These are phyloP conservation scores for Myxozyma nipponensis DNA, from an alignment of 805 yeast species.

Conservation along the genomic window DNA sequence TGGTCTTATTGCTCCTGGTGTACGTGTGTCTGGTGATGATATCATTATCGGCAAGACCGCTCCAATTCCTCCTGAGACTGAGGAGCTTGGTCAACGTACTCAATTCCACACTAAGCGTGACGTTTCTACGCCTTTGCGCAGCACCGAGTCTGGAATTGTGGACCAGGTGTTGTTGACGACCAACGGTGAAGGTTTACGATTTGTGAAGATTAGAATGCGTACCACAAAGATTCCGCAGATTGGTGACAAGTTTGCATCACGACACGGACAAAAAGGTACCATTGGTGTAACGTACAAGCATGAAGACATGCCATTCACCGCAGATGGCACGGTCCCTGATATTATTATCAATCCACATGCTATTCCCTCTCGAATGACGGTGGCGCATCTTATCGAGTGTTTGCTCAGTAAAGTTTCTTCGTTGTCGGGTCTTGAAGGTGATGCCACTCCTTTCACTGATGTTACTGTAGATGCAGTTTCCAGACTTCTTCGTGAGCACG, in stretches of 20 bases:
- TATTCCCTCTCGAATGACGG: constrained; percentile 99
- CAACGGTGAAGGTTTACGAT: constrained; percentile 95
- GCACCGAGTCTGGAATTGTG: constrained; percentile 96
- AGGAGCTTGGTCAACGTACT: constrained; percentile 97
- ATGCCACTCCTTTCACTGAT: constrained; percentile 98
- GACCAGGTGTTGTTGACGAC: constrained; percentile 97
- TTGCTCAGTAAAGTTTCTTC: constrained; percentile 91
- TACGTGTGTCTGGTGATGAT: constrained; percentile 98
- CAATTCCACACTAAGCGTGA: constrained; percentile 98
- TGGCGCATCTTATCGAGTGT: constrained; percentile 98
- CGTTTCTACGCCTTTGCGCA: constrained; percentile 94
- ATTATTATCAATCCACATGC: constrained; percentile 98
- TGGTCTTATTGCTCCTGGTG: constrained; percentile 97
- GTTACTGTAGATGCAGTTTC: constrained; percentile 98
- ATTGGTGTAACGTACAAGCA: constrained; percentile 98
- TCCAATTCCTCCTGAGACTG: constrained; percentile 98
- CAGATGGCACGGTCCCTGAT: constrained; percentile 96
- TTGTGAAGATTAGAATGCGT: constrained; percentile 97
- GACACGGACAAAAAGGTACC: constrained; percentile 99
- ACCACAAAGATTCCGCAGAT: constrained; percentile 98
- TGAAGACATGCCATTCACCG: constrained; percentile 97
- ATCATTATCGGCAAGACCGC: constrained; percentile 98
- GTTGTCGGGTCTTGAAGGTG: constrained; percentile 95
- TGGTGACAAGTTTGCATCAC: constrained; percentile 98
- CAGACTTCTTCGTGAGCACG: constrained; percentile 85